A percentile compares a stretch with the other conserved stretches of the same genome.
Evolutionary conservation across 208 protist genomes (phyloP).

Genomic region (Leptomonas pyrrhocoris): DNA sequence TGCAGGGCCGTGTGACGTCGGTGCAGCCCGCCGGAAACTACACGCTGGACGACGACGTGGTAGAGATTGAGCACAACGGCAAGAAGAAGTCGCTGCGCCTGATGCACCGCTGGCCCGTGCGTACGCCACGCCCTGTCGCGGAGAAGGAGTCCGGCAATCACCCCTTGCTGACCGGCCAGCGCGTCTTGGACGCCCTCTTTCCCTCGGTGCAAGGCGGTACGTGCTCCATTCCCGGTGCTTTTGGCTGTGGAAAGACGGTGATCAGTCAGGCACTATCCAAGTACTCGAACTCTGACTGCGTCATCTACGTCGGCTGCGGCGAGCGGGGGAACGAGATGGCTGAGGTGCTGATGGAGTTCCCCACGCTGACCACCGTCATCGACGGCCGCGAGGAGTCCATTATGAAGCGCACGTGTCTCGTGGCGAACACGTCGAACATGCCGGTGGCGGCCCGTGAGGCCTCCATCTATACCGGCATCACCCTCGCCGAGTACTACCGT

Average conservation of each 20-base stretch:
- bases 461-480: constrained; percentile 99
- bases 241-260: constrained; percentile 99
- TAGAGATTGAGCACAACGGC: constrained; percentile 93
- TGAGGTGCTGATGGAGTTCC: constrained; percentile 99
- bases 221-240: constrained; percentile 99
- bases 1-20: constrained; percentile 93
- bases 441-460: constrained; percentile 99
- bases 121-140: constrained; percentile 94
- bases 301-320: constrained; percentile 99
- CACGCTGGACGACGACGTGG: constrained; percentile 92
- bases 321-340: constrained; percentile 99
- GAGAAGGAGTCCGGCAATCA: constrained; percentile 96
- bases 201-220: constrained; percentile 99
- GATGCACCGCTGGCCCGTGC: constrained; percentile 98
- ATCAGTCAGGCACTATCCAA: constrained; percentile 99
- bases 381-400: constrained; percentile 97
- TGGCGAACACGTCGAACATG: constrained; percentile 99
- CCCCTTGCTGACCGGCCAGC: constrained; percentile 99
- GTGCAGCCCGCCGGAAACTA: constrained; percentile 95
- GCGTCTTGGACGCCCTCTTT: constrained; percentile 99
- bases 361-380: constrained; percentile 95
- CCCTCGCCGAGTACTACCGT: constrained; percentile 99
- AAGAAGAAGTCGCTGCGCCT: constrained; percentile 92
- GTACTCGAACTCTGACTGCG: constrained; percentile 99
- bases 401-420: constrained; percentile 99